A percentile compares a stretch with the other conserved stretches of the same genome.
These are phyloP conservation scores for Leccinum brunneo-olivaceum DNA, from an alignment of 1,284 basidiomycete genomes.

Conservation along the genomic window DNA sequence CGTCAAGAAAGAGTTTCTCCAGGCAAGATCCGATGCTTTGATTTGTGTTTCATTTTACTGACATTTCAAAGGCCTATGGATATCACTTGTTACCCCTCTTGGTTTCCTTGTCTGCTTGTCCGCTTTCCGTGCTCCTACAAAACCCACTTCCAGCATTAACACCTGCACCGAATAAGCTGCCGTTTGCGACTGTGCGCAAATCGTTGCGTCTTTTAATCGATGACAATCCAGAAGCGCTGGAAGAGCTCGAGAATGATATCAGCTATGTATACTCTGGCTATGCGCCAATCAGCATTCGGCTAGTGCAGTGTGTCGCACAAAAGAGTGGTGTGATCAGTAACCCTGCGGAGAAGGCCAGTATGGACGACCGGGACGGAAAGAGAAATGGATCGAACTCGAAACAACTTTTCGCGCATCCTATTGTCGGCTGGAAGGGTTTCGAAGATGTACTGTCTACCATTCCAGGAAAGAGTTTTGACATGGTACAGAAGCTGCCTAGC, in stretches of 20 bases:
- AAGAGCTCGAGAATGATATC: slow-evolving; percentile 86
- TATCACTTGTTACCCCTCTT: slow-evolving; percentile 85
- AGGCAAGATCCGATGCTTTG: slow-evolving; percentile 41
- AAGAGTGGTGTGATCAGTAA: slow-evolving; percentile 83
- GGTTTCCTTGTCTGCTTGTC: slow-evolving; percentile 69
- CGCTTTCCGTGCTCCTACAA: slow-evolving; percentile 60
- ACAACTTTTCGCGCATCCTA: slow-evolving; percentile 76
- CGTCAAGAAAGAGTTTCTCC: slow-evolving; percentile 87
- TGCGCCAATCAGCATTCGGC: slow-evolving; percentile 85
- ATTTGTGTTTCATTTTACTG: slow-evolving; percentile 3
- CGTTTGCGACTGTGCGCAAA: slow-evolving; percentile 73
- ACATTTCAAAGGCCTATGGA: slow-evolving; percentile 72
- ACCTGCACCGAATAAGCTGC: slow-evolving; percentile 47
- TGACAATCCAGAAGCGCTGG: slow-evolving; percentile 70
- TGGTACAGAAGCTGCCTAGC: slow-evolving; percentile 47
- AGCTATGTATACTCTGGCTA: slow-evolving; percentile 96
- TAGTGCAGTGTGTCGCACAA: slow-evolving; percentile 90
- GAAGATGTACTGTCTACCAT: slow-evolving; percentile 82
- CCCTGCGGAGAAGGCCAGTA: slow-evolving; percentile 46
- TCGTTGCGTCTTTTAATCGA: slow-evolving; percentile 89
- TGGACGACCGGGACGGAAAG: slow-evolving; percentile 35
- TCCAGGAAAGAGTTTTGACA: slow-evolving; percentile 83
- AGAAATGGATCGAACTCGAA: slow-evolving; percentile 31
- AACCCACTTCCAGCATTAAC: slow-evolving; percentile 53
- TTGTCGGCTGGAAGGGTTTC: slow-evolving; percentile 95